Evolutionary conservation across 2,329 filamentous ascomycete genomes (phyloP), one percentile per base, ranked within the genome.

Genomic region (Phaeosphaeriaceae sp.): DNA sequence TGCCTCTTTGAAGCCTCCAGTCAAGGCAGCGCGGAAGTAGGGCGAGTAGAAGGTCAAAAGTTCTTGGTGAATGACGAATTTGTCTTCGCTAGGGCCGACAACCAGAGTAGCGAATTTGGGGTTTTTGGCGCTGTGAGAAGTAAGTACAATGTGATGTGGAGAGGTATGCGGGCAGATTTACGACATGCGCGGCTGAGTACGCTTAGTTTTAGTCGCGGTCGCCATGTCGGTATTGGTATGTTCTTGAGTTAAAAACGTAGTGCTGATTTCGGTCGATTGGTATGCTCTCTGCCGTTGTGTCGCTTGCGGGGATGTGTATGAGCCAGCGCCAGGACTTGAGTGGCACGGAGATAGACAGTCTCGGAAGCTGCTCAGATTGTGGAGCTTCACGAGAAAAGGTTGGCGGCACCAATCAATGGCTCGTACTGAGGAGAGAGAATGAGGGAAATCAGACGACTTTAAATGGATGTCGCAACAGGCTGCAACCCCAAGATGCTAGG

Each of bases 21-120:
- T 54, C 1, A 68, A 33, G n/a, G 67, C 63, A 1, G 41, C 53
- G 17, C 48, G 51, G 56, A 70, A 70, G 62, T 58, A 70, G 5
- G 53, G 40, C 9, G 62, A 67, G 40, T 63, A 49, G 36, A 57
- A 21, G 2, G 42, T 54, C 5, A 70, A 53, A 7, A 68, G 57
- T 3, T 27, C 13, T n/a, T 58, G 51, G 54, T 64, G 58, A 13
- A 58, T 27, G 19, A 46, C 10, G 48, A 60, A 61, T 19, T 19
- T 41, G 1, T 24, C 15, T 22, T 44, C 11, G 3, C 48, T 17
- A 7, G 21, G 13, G 10, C 58, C 58, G 25, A 61, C 61, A 7
- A 57, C 1, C 13, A 63, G 17, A 25, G 31, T 42, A 2, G 48
- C 53, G 40, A 61, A 53, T 3, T 11, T 44, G 5, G 19, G 27